phyloP scores from a whole-genome alignment of 495 filamentous ascomycete genomes.

The Penicillium lividum region DNA sequence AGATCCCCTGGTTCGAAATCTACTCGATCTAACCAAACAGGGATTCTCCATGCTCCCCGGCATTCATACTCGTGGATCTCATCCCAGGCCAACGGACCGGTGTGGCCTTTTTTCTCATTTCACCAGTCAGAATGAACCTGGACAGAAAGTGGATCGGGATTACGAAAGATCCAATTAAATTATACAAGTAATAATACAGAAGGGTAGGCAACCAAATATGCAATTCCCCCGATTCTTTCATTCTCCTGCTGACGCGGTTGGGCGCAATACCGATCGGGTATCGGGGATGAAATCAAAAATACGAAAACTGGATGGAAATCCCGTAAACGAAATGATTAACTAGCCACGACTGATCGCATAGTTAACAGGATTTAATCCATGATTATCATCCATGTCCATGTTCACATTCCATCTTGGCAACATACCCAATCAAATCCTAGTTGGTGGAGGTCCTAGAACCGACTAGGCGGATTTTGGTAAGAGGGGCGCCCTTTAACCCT shows the following conservation, averaged over 20 bases:
- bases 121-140: neutral
- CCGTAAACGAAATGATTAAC: no score
- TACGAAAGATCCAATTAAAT: neutral
- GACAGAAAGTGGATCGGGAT: neutral
- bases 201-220: neutral
- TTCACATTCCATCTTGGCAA: neutral
- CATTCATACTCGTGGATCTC: neutral
- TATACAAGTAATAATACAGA: no score
- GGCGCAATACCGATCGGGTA: neutral
- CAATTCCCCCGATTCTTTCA: no score
- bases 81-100: constrained; percentile 30
- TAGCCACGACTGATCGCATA: no score
- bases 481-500: constrained; percentile 2
- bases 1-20: constrained; percentile 17
- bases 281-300: neutral
- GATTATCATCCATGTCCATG: no score
- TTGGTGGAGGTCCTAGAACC: neutral
- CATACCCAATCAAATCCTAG: neutral
- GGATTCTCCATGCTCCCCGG: constrained; percentile 20
- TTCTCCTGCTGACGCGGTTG: constrained; percentile 11
- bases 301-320: no score
- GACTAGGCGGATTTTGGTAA: neutral
- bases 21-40: constrained; percentile 11
- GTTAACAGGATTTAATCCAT: neutral
- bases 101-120: constrained; percentile 11